Base-by-base conservation (phyloP, 345 rosid species). In the Lepidium africanum region DNA sequence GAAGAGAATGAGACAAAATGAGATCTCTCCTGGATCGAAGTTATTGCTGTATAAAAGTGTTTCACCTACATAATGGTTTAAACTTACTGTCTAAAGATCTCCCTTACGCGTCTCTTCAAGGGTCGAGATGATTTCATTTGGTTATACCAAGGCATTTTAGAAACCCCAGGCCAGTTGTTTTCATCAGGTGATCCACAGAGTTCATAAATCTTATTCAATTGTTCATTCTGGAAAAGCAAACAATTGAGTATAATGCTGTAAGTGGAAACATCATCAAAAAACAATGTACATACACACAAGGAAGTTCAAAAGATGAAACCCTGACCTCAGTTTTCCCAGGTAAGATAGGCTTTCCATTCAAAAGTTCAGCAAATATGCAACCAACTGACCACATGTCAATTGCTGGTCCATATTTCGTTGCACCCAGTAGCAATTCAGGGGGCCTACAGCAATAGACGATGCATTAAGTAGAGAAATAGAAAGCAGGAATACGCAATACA, bases 331-430 rank as follows among this genome's bases (percentile, higher is more conserved):
- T 88, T 78, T 88, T 87, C 59, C 98, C 96, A 10, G 98, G 97
- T 51, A 93, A 82, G 47, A 90, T 90, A 32, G 97, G 97, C 69
- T 93, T 90, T 54, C 96, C 97, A 42, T 86, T 85, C 65, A 93
- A 70, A 53, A 93, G 90, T 77, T 93, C 98, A 13, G 98, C 98
- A 84, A 93, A 86, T 58, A 93, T 88, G 61, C 98, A 93, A 59
- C 97, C 97, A 57, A 90, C 98, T 5, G 98, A 90, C 97, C 97
- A 90, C 90, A 90, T 91, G 70, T 90, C 97, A 75, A 90, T 94
- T 36, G 97, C 94, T 60, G 98, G 97, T 59, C 97, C 94, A 67
- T 93, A 93, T 71, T 88, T 88, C 15, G 97, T 90, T 61, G 97
- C 82, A 65, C 98, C 98, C 73, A 93, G 97, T 50, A 93, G 84